These are phyloP conservation scores for Hymenochaete sp. DNA, from an alignment of 1,284 basidiomycete genomes.

Conservation along the genomic window DNA sequence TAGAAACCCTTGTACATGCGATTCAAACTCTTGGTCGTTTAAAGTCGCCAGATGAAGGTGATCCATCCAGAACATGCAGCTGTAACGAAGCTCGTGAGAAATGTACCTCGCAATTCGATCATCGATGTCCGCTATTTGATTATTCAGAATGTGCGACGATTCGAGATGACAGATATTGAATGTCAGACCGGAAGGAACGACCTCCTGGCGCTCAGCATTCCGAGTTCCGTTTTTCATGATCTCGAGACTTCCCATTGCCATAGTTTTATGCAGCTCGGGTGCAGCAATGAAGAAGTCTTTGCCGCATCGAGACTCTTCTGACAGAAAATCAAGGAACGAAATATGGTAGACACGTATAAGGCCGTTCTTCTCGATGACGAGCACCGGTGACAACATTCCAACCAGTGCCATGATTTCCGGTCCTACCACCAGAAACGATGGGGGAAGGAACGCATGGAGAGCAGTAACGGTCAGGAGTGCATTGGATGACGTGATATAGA, in stretches of 20 bases:
- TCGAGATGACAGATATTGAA: constrained; percentile 10
- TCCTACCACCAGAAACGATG: no score
- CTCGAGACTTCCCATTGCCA: not conserved
- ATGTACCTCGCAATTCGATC: not conserved
- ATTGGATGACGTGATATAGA: not conserved
- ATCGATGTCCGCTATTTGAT: constrained; percentile 1
- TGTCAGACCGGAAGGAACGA: constrained; percentile 28
- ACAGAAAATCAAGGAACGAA: constrained; percentile 5
- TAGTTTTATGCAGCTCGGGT: not conserved
- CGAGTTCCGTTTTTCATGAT: not conserved
- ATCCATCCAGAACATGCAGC: constrained; percentile 3
- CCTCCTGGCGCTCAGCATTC: no score
- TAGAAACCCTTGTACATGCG: not conserved
- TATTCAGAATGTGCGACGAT: constrained; percentile 2
- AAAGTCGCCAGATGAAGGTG: not conserved
- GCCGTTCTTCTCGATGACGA: not conserved
- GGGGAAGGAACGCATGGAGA: not conserved
- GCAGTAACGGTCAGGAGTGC: not conserved
- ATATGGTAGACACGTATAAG: constrained; percentile 1
- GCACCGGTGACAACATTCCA: not conserved
- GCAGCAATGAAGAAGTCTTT: not conserved
- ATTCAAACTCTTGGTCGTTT: not conserved
- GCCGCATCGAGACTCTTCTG: not conserved
- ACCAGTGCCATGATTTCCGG: not conserved
- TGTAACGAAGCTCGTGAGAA: not conserved